Evolutionary conservation across 202 grass and related monocot species (phyloP), one percentile per base, ranked within the genome.

Genomic region (Saccharum hybrid): DNA sequence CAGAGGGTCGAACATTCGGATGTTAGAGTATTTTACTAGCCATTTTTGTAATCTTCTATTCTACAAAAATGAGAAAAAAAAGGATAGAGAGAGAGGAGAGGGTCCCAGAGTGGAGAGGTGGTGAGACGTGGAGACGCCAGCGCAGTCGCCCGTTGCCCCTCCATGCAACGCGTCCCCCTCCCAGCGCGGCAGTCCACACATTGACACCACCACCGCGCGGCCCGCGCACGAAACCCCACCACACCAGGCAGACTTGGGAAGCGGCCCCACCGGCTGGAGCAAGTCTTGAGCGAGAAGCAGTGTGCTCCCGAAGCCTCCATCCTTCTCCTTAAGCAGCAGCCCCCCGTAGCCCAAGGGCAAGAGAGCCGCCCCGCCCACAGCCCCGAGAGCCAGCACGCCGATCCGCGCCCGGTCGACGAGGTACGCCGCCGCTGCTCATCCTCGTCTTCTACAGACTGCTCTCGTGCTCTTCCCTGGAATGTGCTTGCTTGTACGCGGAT

Each of bases 51-150:
- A 28, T 28, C 26, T 28, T 28, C 26, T 28, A 28, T 28, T 28
- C 26, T 28, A 28, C 26, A 28, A 28, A 28, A 28, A 28, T 28
- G 26, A 28, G 26, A 28, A 28, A 28, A 28, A 28, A 28, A 28
- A n/a, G n/a, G 26, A 28, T 28, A 28, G 26, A 28, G 26, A 28
- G 26, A 28, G 1, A 28, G 26, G 26, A 28, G 26, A 28, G 26
- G 26, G 26, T 28, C 26, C 26, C 1, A 28, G 26, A 28, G 26
- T 28, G 26, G 26, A 28, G 26, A 28, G 72, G 2, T 57, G 82
- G 63, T 75, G 88, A 82, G 88, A 83, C 63, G 83, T 19, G 65
- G 15, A 10, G 38, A 77, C 82, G 83, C 81, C 88, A 93, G 74
- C 31, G 78, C 67, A 64, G 19, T 14, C 49, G 31, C 4, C 49